Evolutionary conservation across 805 yeast genomes (phyloP).

Genomic region (Babjeviella inositovora): DNA sequence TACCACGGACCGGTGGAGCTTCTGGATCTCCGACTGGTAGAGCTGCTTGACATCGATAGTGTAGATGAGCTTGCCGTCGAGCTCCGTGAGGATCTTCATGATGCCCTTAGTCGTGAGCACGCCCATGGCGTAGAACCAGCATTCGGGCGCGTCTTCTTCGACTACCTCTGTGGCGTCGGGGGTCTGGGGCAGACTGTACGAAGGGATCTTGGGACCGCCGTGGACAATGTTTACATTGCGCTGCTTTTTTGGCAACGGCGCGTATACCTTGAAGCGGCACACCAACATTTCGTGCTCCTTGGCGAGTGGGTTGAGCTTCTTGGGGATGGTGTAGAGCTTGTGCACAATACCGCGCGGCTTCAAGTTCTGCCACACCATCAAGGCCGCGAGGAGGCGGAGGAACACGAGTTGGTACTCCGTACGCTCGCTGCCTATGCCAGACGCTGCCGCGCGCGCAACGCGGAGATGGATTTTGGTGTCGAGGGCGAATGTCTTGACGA

Average conservation of each 20-base stretch:
- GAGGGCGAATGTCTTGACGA: no score
- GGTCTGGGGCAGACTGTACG: conserved; percentile 4
- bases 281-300: conserved; percentile 27
- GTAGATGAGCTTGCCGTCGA: conserved; percentile 46
- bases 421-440: no score
- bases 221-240: conserved; percentile 14
- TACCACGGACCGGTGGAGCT: conserved; percentile 46
- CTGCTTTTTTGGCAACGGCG: conserved; percentile 30
- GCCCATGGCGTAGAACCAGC: conserved; percentile 66
- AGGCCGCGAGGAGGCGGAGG: conserved; percentile 21
- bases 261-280: conserved; percentile 50
- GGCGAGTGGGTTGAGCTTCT: conserved; percentile 5
- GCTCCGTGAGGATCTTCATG: conserved; percentile 41
- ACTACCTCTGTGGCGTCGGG: conserved; percentile 1
- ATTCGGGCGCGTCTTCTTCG: conserved; percentile 18
- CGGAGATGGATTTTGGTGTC: no score
- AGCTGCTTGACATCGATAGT: conserved; percentile 37
- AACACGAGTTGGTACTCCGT: no score
- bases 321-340: conserved; percentile 22
- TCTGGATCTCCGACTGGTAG: conserved; percentile 44
- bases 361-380: conserved; percentile 42
- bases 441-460: no score
- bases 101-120: conserved; percentile 48
- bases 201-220: conserved; percentile 7
- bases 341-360: conserved; percentile 34